These are phyloP conservation scores for Cenchrus fungigraminus DNA, from an alignment of 176 grass and related monocot species.

Conservation along the genomic window DNA sequence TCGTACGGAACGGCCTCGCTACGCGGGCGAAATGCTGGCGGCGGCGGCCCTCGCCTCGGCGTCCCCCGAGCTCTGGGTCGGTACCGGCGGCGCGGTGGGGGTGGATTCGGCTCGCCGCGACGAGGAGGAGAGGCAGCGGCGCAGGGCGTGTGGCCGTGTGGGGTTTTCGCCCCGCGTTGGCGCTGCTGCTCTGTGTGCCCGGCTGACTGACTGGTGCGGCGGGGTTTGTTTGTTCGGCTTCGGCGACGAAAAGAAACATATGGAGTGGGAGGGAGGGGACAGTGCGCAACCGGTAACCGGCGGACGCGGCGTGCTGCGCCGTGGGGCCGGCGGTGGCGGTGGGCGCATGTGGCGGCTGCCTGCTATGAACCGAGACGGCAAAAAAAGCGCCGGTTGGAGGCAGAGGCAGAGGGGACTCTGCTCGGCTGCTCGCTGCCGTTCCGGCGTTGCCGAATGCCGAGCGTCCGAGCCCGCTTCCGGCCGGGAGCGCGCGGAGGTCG, in stretches of 20 bases:
- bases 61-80: not conserved
- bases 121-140: not conserved
- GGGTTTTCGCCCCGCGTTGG: not conserved
- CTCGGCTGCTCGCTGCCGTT: not conserved
- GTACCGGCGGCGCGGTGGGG: not conserved
- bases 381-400: not conserved
- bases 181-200: not conserved
- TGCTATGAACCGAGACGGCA: not conserved
- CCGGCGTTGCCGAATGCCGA: not conserved
- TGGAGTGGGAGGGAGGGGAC: not conserved
- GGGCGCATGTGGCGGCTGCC: not conserved
- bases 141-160: not conserved
- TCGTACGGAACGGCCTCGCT: not conserved
- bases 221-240: not conserved
- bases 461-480: not conserved
- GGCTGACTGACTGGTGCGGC: not conserved
- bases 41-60: not conserved
- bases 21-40: not conserved
- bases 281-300: not conserved
- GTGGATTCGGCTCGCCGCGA: not conserved
- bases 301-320: slow-evolving; percentile 23
- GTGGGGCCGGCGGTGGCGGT: slow-evolving; percentile 25
- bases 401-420: not conserved
- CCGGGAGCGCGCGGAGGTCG: not conserved
- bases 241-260: slow-evolving; percentile 13